phyloP scores from a whole-genome alignment of 2,329 filamentous ascomycete genomes.

The Xylogone sp. region DNA sequence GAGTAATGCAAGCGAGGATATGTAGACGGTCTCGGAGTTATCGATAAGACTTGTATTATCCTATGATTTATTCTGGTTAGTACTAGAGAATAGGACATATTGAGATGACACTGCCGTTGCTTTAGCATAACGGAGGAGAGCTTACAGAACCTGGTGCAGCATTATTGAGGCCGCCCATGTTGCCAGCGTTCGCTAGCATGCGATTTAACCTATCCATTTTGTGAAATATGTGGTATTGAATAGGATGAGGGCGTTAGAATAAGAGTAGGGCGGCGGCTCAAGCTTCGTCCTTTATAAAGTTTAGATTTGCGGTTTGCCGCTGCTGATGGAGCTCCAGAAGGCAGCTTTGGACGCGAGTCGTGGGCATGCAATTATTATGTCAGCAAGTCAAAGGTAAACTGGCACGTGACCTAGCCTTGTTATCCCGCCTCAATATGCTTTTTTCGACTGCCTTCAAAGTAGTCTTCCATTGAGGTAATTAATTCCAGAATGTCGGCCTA shows the following conservation, averaged over 20 bases:
- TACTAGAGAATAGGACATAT: no score
- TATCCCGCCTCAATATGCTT: not conserved
- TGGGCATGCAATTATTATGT: not conserved
- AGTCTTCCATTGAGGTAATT: no score
- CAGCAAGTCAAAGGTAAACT: not conserved
- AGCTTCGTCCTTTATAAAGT: not conserved
- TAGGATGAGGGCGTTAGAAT: not conserved
- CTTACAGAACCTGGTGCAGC: constrained; percentile 59
- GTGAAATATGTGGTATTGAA: not conserved
- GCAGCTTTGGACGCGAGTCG: not conserved
- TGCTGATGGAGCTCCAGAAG: not conserved
- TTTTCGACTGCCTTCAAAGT: not conserved
- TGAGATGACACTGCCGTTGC: not conserved
- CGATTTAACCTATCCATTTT: constrained; percentile 88
- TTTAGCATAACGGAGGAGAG: constrained; percentile 7
- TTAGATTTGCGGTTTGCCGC: not conserved
- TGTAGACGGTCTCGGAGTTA: constrained; percentile 99
- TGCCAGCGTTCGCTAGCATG: constrained; percentile 74
- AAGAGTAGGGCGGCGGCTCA: not conserved
- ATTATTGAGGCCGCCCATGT: constrained; percentile 57
- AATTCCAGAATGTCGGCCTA: no score
- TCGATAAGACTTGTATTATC: constrained; percentile 91
- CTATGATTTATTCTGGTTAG: constrained; percentile 37
- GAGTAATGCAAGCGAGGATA: constrained; percentile 91
- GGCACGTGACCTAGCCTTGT: not conserved